phyloP scores from a whole-genome alignment of 2,329 filamentous ascomycete genomes.

The Chaetomium globosum region DNA sequence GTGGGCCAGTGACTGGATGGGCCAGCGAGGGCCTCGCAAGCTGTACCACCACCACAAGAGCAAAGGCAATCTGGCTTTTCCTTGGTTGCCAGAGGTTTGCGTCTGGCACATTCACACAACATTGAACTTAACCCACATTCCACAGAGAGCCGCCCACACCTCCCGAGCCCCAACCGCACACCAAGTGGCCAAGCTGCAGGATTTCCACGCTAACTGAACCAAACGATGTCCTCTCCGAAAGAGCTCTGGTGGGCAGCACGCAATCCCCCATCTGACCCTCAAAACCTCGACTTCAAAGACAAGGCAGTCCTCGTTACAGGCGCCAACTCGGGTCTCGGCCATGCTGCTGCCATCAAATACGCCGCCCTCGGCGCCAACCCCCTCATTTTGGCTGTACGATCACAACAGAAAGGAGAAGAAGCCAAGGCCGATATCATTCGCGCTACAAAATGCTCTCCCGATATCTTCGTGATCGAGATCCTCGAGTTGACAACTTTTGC shows the following conservation, averaged over 20 bases:
- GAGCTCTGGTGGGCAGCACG: conserved; percentile 1
- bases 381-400: conserved; percentile 46
- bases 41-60: too few relatives aligned
- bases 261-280: conserved; percentile 43
- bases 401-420: not conserved
- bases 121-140: too few relatives aligned
- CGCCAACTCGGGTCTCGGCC: conserved; percentile 54
- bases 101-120: too few relatives aligned
- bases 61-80: too few relatives aligned
- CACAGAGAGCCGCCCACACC: too few relatives aligned
- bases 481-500: not conserved
- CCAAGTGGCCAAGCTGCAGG: too few relatives aligned
- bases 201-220: not conserved
- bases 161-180: too few relatives aligned
- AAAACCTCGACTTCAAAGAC: conserved; percentile 41
- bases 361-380: conserved; percentile 46
- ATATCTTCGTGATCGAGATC: conserved; percentile 15
- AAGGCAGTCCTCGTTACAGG: conserved; percentile 44
- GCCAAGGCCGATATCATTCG: conserved; percentile 32
- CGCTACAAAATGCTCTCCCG: conserved; percentile 40
- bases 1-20: too few relatives aligned
- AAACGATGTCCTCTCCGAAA: not conserved
- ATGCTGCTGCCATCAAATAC: conserved; percentile 53
- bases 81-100: too few relatives aligned
- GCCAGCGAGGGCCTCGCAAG: too few relatives aligned